Evolutionary conservation across 148 eudicot genomes (phyloP), one percentile per base, ranked within the genome.

Genomic region (Cornus suecica): DNA sequence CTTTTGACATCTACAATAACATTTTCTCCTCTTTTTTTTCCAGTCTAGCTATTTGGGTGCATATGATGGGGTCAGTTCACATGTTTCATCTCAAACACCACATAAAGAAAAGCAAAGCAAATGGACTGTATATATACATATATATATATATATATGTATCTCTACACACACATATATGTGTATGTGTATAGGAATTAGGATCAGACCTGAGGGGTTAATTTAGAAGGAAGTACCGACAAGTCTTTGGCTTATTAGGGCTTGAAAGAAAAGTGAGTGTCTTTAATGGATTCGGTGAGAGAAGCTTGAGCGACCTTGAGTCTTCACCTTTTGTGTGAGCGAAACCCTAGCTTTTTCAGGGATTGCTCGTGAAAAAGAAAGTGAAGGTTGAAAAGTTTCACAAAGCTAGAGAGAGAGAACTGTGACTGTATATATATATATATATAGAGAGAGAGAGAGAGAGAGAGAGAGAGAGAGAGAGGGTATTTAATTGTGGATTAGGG

Each of bases 351-450:
- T 82, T 83, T 76, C 85, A 88, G 79, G 74, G 76, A 76, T 77
- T 73, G 78, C 88, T 86, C 85, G 92, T 86, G 90, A 88, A 73
- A 81, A 78, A 83, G 78, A 68, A 27, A 66, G 56, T n/a, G 27
- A 30, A 77, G 67, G 18, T 51, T 24, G 37, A 66, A 75, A 80
- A 80, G 78, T 71, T 56, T 22, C 26, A 61, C 69, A 86, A 81
- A 66, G 79, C 20, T 1, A 37, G 42, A 37, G 42, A 37, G 42
- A 37, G 42, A 37, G 42, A 37, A 6, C 42, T 6, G 42, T 37
- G 42, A 37, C 42, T 37, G 7, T 32, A 32, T 32, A 32, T 32
- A 32, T 32, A 32, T 32, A 32, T 32, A 32, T 32, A 32, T 32
- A 32, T 14, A 34, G 65, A 51, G 22, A 8, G 22, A 9, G 14